A percentile compares a stretch with the other conserved stretches of the same genome.
phyloP scores from a whole-genome alignment of 768 basidiomycete genomes.

The Termitomyces sp. region DNA sequence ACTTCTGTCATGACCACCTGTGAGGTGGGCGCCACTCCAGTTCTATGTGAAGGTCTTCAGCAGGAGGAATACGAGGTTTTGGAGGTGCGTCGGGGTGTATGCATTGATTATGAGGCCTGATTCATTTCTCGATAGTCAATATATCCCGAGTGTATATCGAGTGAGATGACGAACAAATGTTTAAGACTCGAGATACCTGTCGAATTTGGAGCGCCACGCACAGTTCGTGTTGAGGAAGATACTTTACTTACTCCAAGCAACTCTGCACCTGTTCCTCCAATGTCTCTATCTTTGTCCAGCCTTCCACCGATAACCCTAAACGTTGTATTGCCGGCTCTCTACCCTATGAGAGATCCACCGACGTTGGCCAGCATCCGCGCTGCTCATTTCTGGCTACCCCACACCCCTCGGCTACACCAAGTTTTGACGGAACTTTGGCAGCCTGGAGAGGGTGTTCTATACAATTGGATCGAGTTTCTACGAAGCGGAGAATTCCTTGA shows the following conservation, averaged over 20 bases:
- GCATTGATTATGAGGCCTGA: neutral
- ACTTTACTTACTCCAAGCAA: neutral
- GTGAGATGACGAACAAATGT: conserved; percentile 32
- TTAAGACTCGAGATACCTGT: conserved; percentile 67
- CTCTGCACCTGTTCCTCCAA: conserved; percentile 9
- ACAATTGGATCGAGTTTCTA: conserved; percentile 71
- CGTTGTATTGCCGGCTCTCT: conserved; percentile 49
- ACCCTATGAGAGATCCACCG: conserved; percentile 57
- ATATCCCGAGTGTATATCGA: conserved; percentile 67
- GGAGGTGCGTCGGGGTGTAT: conserved; percentile 38
- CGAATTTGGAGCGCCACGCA: conserved; percentile 48
- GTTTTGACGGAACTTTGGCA: conserved; percentile 59
- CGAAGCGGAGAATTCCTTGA: conserved; percentile 64
- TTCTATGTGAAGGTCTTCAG: conserved; percentile 37
- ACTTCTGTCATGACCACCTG: neutral
- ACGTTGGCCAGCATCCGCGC: conserved; percentile 52
- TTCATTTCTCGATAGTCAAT: conserved; percentile 53
- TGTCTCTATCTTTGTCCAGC: conserved; percentile 39
- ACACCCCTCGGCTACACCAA: conserved; percentile 33
- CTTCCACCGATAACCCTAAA: conserved; percentile 67
- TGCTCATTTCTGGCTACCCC: conserved; percentile 59
- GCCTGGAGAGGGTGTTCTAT: conserved; percentile 59
- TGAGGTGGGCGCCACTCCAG: conserved; percentile 11
- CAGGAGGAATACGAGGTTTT: conserved; percentile 63
- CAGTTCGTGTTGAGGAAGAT: conserved; percentile 27